These are phyloP conservation scores for Leccinum fallax DNA, from an alignment of 1,284 basidiomycete genomes.

Conservation along the genomic window DNA sequence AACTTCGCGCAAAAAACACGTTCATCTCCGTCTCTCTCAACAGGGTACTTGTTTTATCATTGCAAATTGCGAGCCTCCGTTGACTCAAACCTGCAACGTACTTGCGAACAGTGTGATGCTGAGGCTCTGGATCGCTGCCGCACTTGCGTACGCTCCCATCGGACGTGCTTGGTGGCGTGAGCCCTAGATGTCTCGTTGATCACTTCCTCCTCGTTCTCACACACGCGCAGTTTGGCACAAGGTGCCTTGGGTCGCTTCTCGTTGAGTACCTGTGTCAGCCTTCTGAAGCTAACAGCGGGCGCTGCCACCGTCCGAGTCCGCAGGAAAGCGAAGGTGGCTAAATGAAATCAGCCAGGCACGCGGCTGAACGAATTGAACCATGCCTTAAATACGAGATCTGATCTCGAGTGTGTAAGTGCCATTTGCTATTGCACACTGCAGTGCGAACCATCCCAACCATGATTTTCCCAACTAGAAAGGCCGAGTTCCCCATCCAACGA, in stretches of 20 bases:
- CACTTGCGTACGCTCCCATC: slow-evolving; percentile 15
- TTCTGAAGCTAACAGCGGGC: slow-evolving; percentile 18
- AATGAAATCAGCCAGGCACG: slow-evolving; percentile 41
- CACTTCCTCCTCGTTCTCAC: slow-evolving; percentile 26
- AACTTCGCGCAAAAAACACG: slow-evolving; percentile 17
- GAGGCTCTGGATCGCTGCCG: slow-evolving; percentile 26
- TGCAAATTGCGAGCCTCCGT: slow-evolving; percentile 22
- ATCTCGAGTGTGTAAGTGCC: slow-evolving; percentile 37
- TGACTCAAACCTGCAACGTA: slow-evolving; percentile 6
- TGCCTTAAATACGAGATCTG: slow-evolving; percentile 39
- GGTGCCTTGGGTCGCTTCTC: slow-evolving; percentile 22
- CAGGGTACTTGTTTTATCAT: slow-evolving; percentile 16
- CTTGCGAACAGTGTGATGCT: slow-evolving; percentile 3
- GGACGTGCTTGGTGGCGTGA: slow-evolving; percentile 29
- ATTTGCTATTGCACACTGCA: slow-evolving; percentile 36
- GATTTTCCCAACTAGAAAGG: slow-evolving; percentile 43
- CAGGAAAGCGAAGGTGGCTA: slow-evolving; percentile 38
- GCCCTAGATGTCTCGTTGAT: slow-evolving; percentile 24
- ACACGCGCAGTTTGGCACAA: slow-evolving; percentile 18
- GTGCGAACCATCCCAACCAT: slow-evolving; percentile 32
- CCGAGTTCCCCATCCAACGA: slow-evolving; percentile 37
- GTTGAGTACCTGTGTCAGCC: slow-evolving; percentile 26
- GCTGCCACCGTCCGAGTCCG: slow-evolving; percentile 28
- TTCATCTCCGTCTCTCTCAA: slow-evolving; percentile 32
- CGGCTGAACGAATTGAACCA: slow-evolving; percentile 27